Evolutionary conservation across 331 rosid species (phyloP).

Genomic region (Prunus yedoensis): DNA sequence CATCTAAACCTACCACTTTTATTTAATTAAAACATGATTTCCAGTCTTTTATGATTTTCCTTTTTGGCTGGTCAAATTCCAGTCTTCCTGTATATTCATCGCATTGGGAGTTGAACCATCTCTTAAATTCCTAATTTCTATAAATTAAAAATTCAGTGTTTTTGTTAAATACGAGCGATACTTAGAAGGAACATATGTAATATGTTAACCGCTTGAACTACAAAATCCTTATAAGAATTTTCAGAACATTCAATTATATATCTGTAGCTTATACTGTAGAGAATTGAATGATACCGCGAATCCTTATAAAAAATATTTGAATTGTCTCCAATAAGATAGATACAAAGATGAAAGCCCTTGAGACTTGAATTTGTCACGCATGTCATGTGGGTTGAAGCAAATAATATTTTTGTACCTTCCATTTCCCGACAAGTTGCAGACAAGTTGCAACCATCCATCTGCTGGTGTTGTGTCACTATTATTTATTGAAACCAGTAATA

Average conservation of each 20-base stretch:
- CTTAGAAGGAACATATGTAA: rapidly evolving
- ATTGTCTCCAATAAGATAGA: not conserved
- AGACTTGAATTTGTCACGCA: not conserved
- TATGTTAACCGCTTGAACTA: too few relatives aligned
- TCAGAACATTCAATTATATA: too few relatives aligned
- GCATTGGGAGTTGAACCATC: too few relatives aligned
- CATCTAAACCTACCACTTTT: not conserved
- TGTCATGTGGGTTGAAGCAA: not conserved
- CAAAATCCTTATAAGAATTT: rapidly evolving
- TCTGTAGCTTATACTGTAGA: too few relatives aligned
- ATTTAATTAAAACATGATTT: not conserved
- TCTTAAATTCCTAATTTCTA: too few relatives aligned
- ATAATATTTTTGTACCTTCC: not conserved
- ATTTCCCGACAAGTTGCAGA: not conserved
- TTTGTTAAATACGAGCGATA: too few relatives aligned
- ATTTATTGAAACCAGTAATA: too few relatives aligned
- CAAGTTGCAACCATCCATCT: not conserved
- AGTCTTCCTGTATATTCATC: too few relatives aligned
- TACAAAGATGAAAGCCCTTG: not conserved
- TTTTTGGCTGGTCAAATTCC: too few relatives aligned
- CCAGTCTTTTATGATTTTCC: too few relatives aligned
- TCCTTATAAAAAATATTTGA: not conserved
- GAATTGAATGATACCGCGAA: too few relatives aligned
- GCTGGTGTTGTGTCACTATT: not conserved
- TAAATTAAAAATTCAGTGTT: too few relatives aligned